Base-by-base conservation (phyloP, 352 stramenopile genomes). In the Pythium aquatile region DNA sequence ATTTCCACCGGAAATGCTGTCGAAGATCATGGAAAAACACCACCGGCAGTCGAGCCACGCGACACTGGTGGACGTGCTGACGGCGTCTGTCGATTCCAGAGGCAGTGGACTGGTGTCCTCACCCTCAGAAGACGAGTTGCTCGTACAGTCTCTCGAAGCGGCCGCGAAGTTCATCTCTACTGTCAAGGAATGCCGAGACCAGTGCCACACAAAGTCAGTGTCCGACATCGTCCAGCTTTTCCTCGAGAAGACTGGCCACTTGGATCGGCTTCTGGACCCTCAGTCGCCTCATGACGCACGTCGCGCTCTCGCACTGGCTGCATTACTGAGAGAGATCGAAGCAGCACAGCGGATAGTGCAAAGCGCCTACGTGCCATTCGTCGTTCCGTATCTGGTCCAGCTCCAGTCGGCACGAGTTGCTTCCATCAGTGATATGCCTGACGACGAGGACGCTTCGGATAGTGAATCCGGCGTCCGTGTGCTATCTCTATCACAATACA, bases 331-430 rank as follows among this genome's bases (percentile, higher is more conserved):
- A 14, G 78, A 90, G 54, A 77, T 95, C 1, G 78, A 85, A 32
- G 76, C 73, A 13, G 80, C 72, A 9, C 75, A 93, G 60, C 73
- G 68, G n/a, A 65, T 90, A 30, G 77, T 85, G 14, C 63, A 79
- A 37, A 92, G 78, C 48, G 61, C 58, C 28, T 66, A 85, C 48
- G 73, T 91, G 26, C 72, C 83, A 16, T 87, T 95, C 48, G 80
- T 95, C 6, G 78, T 77, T 9, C 85, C 87, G 28, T 93, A 93
- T 56, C 68, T 95, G 52, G 64, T 79, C 55, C 79, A 91, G 46
- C 39, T 95, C 29, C 70, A 78, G 14, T 52, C 55, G 4, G 66
- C 59, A 5, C 61, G 66, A 2, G 35, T 72, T n/a, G 58, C 54
- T 4, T 35, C 46, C 16, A 51, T 60, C 28, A 54, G 44, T 29